phyloP scores from a whole-genome alignment of 352 stramenopile species.

The Phytopythium kandeliae region DNA sequence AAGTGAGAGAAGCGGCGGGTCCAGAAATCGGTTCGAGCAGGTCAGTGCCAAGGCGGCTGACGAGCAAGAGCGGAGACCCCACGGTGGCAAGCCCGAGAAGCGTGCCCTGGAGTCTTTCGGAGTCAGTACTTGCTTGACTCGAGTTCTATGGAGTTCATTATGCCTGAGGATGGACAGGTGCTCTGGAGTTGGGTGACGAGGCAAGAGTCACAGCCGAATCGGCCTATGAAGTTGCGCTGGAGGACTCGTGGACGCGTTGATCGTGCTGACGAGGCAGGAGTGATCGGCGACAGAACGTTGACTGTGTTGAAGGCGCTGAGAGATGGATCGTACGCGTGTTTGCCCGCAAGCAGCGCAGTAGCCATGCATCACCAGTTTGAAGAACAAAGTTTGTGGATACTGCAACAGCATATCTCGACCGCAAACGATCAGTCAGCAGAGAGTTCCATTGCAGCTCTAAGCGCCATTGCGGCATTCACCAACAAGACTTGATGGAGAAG shows the following conservation, averaged over 20 bases:
- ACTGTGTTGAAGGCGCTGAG: neutral
- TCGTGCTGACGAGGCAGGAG: neutral
- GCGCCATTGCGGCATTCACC: no score
- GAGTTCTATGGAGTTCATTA: slow-evolving; percentile 1
- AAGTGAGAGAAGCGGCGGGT: slow-evolving; percentile 12
- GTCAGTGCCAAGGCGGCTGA: no score
- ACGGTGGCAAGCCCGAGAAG: neutral
- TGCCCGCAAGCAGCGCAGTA: no score
- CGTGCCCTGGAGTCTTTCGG: neutral
- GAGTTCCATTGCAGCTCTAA: no score
- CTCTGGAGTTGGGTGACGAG: neutral
- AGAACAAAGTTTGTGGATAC: no score
- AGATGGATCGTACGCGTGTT: no score
- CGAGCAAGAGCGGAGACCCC: neutral
- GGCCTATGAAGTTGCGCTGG: slow-evolving; percentile 3
- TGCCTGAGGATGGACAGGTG: slow-evolving; percentile 1
- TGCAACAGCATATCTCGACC: no score
- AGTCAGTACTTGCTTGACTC: neutral
- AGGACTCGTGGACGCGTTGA: neutral
- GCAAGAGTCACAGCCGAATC: slow-evolving; percentile 4
- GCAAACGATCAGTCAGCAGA: no score
- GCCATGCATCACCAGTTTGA: no score
- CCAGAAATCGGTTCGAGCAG: neutral
- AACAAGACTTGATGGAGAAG: no score
- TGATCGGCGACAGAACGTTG: neutral